Base-by-base conservation (phyloP, 2,329 filamentous ascomycete genomes). In the Paraconiothyrium sp. region DNA sequence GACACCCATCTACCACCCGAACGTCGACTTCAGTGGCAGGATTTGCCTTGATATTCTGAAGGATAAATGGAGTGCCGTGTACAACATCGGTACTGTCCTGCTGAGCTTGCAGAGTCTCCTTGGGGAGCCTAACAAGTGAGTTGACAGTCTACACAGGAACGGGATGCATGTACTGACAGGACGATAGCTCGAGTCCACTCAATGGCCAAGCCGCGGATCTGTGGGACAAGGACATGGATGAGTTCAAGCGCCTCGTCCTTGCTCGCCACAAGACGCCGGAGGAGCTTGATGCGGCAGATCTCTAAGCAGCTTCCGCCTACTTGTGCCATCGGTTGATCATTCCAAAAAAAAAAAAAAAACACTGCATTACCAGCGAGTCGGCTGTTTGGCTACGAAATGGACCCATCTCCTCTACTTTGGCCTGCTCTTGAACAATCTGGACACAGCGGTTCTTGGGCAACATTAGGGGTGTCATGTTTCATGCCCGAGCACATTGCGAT, bases 1-100 rank as follows among this genome's bases (percentile, higher is more conserved):
- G 84, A 99, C 96, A 7, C 95, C 95, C 41, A 97, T 99, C 81
- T 99, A 98, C 85, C 95, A 99, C 80, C 95, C 95, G 57, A 99
- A 99, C 73, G 92, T 99, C 71, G 95, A 99, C 82, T 97, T 99
- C 83, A 94, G 92, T 3, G 95, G 95, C 44, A 88, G 95, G 59
- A 99, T 99, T 80, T 99, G 95, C 79, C 86, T 99, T 63, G 96
- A 99, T 76, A 99, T 99, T 70, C 85, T 99, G 67, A 98, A 97
- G 86, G 95, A 98, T 80, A 97, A 97, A 84, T 99, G 95, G 95
- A 97, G 93, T 62, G 93, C 95, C 20, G 94, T 96, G 47, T 96
- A 97, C 86, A 98, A 98, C 76, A 93, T 97, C 64, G 92, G 96
- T 80, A 97, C 91, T 50, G 92, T 99, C 50, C 84, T 99, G 58